These are phyloP conservation scores for Biscogniauxia mediterranea DNA, from an alignment of 2,329 filamentous ascomycete species.

Conservation along the genomic window DNA sequence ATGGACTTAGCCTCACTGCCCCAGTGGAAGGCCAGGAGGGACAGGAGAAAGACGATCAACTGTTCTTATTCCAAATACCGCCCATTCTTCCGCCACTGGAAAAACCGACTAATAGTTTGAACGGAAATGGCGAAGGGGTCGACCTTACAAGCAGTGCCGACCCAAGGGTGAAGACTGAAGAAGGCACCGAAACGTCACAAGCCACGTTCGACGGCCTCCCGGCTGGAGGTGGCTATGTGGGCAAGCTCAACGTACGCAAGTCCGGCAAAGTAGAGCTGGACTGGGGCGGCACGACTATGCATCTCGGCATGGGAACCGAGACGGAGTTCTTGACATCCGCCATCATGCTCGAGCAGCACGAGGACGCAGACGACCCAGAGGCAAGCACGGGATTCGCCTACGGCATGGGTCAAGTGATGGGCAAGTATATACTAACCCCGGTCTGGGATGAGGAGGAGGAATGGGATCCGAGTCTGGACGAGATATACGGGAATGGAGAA, in stretches of 20 bases:
- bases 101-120: slow-evolving; percentile 21
- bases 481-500: slow-evolving; percentile 24
- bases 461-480: slow-evolving; percentile 46
- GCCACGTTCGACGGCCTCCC: slow-evolving; percentile 40
- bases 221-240: slow-evolving; percentile 56
- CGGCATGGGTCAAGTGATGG: slow-evolving; percentile 63
- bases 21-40: slow-evolving; percentile 21
- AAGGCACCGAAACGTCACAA: slow-evolving; percentile 20
- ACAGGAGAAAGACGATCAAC: slow-evolving; percentile 46
- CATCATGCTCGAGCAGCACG: slow-evolving; percentile 57
- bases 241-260: slow-evolving; percentile 58
- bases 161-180: slow-evolving; percentile 29
- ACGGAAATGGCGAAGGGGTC: slow-evolving; percentile 17
- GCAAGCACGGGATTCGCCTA: slow-evolving; percentile 48
- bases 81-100: slow-evolving; percentile 57
- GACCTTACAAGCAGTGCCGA: slow-evolving; percentile 22
- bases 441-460: slow-evolving; percentile 58
- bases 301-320: slow-evolving; percentile 51
- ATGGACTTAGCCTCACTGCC: slow-evolving; percentile 31
- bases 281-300: slow-evolving; percentile 59
- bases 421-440: slow-evolving; percentile 59
- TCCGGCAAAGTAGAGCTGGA: slow-evolving; percentile 62
- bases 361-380: slow-evolving; percentile 45
- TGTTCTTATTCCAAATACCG: slow-evolving; percentile 66
- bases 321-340: slow-evolving; percentile 56